These are phyloP conservation scores for Chenopodium berlandieri DNA, from an alignment of 148 eudicot species.

Conservation along the genomic window DNA sequence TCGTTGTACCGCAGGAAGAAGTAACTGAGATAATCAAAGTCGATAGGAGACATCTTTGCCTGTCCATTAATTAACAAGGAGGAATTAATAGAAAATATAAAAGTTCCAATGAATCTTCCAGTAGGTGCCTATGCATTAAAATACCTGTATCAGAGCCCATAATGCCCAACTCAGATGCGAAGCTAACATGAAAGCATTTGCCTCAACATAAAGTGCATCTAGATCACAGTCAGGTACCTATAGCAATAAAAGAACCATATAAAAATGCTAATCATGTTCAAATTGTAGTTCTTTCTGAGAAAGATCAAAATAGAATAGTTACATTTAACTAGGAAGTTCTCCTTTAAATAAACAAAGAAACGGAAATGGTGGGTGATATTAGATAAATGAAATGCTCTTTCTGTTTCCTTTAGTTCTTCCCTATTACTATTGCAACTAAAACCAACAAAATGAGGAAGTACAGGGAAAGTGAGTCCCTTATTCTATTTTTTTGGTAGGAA, in stretches of 20 bases:
- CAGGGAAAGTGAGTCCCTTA: no score
- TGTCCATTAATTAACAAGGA: constrained; percentile 25
- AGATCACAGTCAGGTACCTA: constrained; percentile 72
- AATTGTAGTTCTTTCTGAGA: background rate
- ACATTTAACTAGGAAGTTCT: background rate
- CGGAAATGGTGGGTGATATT: background rate
- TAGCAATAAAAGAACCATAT: background rate
- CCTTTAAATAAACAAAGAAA: background rate
- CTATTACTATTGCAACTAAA: no score
- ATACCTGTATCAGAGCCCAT: constrained; percentile 99
- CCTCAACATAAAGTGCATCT: constrained; percentile 76
- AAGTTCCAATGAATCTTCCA: background rate
- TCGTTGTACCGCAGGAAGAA: constrained; percentile 79
- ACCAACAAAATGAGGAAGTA: no score
- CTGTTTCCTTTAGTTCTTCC: no score
- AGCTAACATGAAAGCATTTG: constrained; percentile 74
- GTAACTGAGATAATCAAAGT: constrained; percentile 81
- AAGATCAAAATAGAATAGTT: background rate
- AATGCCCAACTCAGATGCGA: constrained; percentile 94
- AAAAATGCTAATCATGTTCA: background rate
- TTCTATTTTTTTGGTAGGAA: no score
- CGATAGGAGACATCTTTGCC: constrained; percentile 94
- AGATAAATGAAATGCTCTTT: background rate
- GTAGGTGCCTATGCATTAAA: background rate
- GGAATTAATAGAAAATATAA: background rate